phyloP scores from a whole-genome alignment of 1,284 basidiomycete genomes.

The Sphaerobolus stellatus region DNA sequence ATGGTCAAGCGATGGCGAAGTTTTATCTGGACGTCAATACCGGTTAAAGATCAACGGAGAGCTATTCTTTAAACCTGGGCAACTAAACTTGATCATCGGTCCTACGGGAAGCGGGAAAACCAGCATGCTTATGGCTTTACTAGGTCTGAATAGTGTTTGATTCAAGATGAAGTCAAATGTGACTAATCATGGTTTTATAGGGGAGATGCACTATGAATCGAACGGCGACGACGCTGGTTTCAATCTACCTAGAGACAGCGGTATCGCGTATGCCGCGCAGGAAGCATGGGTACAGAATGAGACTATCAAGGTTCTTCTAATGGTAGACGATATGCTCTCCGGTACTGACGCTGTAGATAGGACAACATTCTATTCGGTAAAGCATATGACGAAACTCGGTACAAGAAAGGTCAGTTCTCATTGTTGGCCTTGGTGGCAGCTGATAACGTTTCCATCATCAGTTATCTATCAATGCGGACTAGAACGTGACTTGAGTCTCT shows the following conservation, averaged over 20 bases:
- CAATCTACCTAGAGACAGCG: constrained; percentile 41
- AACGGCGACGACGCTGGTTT: constrained; percentile 35
- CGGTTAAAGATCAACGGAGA: constrained; percentile 37
- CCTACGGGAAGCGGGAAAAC: constrained; percentile 32
- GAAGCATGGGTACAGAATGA: constrained; percentile 40
- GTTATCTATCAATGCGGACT: constrained; percentile 17
- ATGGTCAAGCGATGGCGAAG: constrained; percentile 38
- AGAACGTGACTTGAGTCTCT: constrained; percentile 18
- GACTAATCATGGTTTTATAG: constrained; percentile 23
- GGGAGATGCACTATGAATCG: constrained; percentile 22
- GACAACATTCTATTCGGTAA: constrained; percentile 36
- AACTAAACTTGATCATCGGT: constrained; percentile 49
- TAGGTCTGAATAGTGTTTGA: constrained; percentile 2
- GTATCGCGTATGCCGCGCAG: constrained; percentile 44
- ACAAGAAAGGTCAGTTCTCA: constrained; percentile 21
- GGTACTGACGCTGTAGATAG: too few species aligned
- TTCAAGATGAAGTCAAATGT: too few species aligned
- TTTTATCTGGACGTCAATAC: constrained; percentile 30
- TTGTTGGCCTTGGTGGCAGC: neutral
- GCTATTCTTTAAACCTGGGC: constrained; percentile 43
- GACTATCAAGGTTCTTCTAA: constrained; percentile 14
- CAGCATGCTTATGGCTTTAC: constrained; percentile 26
- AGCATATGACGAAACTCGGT: constrained; percentile 24
- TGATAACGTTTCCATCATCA: neutral
- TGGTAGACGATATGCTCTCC: too few species aligned